Percentiles rank a stretch among this genome's conserved stretches.
Evolutionary conservation across 148 eudicot genomes (phyloP).

Genomic region (Camellia japonica): DNA sequence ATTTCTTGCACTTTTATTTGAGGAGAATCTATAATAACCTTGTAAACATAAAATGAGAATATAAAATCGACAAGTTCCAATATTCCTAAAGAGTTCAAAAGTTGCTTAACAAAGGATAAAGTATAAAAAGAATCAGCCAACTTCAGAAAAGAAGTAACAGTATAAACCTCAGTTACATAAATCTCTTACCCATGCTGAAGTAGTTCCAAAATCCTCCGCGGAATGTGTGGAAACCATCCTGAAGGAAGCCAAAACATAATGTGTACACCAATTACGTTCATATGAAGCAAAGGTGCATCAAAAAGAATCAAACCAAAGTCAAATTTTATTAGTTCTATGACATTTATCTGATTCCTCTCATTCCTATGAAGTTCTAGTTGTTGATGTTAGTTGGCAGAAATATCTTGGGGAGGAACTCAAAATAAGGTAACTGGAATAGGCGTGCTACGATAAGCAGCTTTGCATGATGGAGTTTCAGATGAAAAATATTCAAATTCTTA

Average conservation of each 20-base stretch:
- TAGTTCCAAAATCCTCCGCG: conserved; percentile 55
- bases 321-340: background rate
- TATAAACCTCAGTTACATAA: background rate
- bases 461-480: background rate
- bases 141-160: background rate
- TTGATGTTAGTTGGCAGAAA: background rate
- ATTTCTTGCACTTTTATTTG: background rate
- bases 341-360: background rate
- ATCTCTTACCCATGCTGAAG: conserved; percentile 47
- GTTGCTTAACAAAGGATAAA: background rate
- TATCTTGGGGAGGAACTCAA: background rate
- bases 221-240: conserved; percentile 38
- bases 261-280: background rate
- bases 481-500: background rate
- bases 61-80: background rate
- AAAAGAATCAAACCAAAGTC: background rate
- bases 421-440: background rate
- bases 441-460: background rate
- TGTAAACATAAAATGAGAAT: background rate
- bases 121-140: background rate
- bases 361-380: background rate
- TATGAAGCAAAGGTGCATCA: background rate
- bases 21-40: background rate
- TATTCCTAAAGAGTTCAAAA: background rate
- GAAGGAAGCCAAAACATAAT: conserved; percentile 4